Evolutionary conservation across 116 monocot genomes (phyloP).

Genomic region (Posidonia oceanica): DNA sequence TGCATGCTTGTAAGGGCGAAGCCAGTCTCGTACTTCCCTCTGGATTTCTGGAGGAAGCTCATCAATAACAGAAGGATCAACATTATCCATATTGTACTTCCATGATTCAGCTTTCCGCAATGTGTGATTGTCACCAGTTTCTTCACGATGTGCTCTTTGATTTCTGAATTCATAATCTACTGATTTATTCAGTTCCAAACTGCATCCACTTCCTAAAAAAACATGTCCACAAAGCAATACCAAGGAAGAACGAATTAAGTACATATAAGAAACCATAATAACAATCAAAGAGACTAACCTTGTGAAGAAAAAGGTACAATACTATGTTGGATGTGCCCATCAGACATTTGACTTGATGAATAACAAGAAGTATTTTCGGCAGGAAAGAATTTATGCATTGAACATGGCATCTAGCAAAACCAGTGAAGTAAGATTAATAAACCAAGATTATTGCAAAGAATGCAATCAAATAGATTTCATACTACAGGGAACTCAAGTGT

Average conservation of each 20-base stretch:
- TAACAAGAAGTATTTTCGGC: not conserved
- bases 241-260: not conserved
- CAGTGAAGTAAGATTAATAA: not conserved
- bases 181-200: not conserved
- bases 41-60: slow-evolving; percentile 87
- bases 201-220: slow-evolving; percentile 5
- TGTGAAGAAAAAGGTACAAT: not conserved
- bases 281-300: slow-evolving; percentile 1
- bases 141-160: not conserved
- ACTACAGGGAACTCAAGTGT: too few relatives aligned
- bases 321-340: not conserved
- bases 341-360: slow-evolving; percentile 3
- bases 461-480: too few relatives aligned
- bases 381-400: slow-evolving; percentile 5
- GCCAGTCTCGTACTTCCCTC: slow-evolving; percentile 60
- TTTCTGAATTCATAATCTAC: not conserved
- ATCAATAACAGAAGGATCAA: slow-evolving; percentile 68
- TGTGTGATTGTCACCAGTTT: slow-evolving; percentile 5
- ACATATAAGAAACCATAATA: not conserved
- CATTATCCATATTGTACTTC: slow-evolving; percentile 44
- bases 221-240: not conserved
- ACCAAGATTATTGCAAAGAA: not conserved
- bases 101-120: slow-evolving; percentile 17
- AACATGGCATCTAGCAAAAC: not conserved
- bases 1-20: slow-evolving; percentile 41